Percentiles rank a stretch among this genome's conserved stretches.
phyloP scores from a whole-genome alignment of 2,329 filamentous ascomycete genomes.

The Verticillium longisporum region DNA sequence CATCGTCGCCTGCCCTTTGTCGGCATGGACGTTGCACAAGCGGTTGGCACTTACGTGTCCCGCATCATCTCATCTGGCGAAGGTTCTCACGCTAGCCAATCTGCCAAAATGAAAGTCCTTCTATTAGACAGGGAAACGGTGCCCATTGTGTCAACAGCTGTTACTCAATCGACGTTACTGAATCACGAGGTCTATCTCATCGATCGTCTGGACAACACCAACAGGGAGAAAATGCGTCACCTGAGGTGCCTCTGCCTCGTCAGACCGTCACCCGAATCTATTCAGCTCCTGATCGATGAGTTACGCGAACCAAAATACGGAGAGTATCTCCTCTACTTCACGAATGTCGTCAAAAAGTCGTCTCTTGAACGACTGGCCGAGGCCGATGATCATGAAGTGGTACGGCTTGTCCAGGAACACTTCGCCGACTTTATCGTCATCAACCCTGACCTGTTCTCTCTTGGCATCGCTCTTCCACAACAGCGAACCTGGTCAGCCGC shows the following conservation, averaged over 20 bases:
- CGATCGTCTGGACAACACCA: constrained; percentile 84
- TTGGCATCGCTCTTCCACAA: constrained; percentile 65
- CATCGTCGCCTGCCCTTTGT: constrained; percentile 12
- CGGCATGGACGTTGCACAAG: constrained; percentile 88
- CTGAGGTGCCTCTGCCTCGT: constrained; percentile 89
- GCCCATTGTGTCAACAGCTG: constrained; percentile 86
- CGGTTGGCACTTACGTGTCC: constrained; percentile 88
- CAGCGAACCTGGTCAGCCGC: constrained; percentile 74
- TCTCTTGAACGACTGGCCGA: constrained; percentile 89
- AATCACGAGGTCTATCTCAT: constrained; percentile 98
- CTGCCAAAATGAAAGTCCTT: constrained; percentile 97
- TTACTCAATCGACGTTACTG: constrained; percentile 88
- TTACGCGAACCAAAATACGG: constrained; percentile 94
- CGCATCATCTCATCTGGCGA: constrained; percentile 91
- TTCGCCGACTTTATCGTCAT: constrained; percentile 95
- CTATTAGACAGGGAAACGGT: constrained; percentile 91
- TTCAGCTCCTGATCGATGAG: constrained; percentile 92
- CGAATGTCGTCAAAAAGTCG: constrained; percentile 96
- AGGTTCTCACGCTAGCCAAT: constrained; percentile 54
- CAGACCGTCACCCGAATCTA: constrained; percentile 83
- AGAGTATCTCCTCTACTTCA: constrained; percentile 96
- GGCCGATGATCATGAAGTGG: constrained; percentile 95
- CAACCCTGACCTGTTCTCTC: constrained; percentile 86
- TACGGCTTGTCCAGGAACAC: constrained; percentile 88
- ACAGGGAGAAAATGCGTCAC: constrained; percentile 96